These are phyloP conservation scores for Capronia coronata DNA, from an alignment of 2,329 filamentous ascomycete species.

Conservation along the genomic window DNA sequence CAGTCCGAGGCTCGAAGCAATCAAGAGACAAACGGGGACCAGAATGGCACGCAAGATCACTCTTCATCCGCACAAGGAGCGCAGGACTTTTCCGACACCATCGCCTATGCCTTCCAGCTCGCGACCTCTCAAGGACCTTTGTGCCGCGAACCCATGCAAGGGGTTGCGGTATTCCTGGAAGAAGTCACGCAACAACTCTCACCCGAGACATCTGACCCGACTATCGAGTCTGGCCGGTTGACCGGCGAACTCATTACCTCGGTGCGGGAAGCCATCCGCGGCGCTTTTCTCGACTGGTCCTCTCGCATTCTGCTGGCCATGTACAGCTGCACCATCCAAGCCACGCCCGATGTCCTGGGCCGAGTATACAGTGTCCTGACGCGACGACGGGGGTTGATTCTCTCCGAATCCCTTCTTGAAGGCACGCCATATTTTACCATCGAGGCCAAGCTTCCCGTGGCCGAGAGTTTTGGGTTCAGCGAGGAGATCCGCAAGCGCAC, in stretches of 20 bases:
- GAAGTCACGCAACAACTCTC: conserved; percentile 53
- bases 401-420: conserved; percentile 86
- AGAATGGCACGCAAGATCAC: conserved; percentile 24
- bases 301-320: conserved; percentile 92
- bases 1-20: conserved; percentile 27
- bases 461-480: conserved; percentile 89
- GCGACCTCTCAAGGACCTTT: conserved; percentile 82
- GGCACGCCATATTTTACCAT: conserved; percentile 97
- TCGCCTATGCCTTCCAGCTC: conserved; percentile 89
- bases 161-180: conserved; percentile 84
- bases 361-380: conserved; percentile 98
- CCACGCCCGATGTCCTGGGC: conserved; percentile 81
- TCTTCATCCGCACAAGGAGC: conserved; percentile 41
- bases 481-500: conserved; percentile 96
- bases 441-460: conserved; percentile 76
- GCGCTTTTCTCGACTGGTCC: conserved; percentile 91
- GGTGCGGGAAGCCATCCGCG: conserved; percentile 72
- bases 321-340: conserved; percentile 97
- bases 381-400: conserved; percentile 78
- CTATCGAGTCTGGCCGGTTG: conserved; percentile 66
- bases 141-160: conserved; percentile 88
- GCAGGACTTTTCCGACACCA: conserved; percentile 78
- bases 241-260: conserved; percentile 92
- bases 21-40: conserved; percentile 8
- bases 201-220: conserved; percentile 42